Conservation (phyloP, 306 rosid species). For the Casuarina glauca region DNA sequence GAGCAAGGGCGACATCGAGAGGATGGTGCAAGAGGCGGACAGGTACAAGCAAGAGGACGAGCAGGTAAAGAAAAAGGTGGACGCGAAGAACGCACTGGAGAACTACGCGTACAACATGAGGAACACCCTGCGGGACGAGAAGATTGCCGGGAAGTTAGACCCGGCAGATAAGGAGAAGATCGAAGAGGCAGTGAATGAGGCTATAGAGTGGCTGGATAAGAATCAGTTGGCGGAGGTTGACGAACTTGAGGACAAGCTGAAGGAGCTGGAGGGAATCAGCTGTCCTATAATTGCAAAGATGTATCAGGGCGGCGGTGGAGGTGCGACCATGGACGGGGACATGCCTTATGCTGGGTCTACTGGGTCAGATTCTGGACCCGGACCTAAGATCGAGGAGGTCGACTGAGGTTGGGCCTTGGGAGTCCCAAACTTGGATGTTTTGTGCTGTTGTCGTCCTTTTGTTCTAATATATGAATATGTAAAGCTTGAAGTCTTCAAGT, state of each 20-base stretch:
- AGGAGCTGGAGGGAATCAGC: slow-evolving; percentile 72
- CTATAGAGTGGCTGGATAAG: slow-evolving; percentile 68
- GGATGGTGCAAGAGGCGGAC: slow-evolving; percentile 86
- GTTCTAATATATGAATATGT: neutral
- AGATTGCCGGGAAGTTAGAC: slow-evolving; percentile 56
- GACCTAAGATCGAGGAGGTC: slow-evolving; percentile 93
- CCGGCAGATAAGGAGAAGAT: slow-evolving; percentile 57
- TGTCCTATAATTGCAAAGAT: slow-evolving; percentile 73
- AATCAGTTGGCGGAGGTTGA: slow-evolving; percentile 86
- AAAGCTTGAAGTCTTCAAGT: neutral
- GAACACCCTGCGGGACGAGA: slow-evolving; percentile 71
- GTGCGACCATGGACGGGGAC: slow-evolving; percentile 28
- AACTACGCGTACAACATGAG: slow-evolving; percentile 88
- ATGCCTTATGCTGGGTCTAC: slow-evolving; percentile 32
- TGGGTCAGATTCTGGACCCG: slow-evolving; percentile 45
- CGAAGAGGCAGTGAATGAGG: slow-evolving; percentile 68
- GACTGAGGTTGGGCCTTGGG: slow-evolving; percentile 35
- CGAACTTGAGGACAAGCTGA: slow-evolving; percentile 73
- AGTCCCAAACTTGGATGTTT: neutral
- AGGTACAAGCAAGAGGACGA: slow-evolving; percentile 81
- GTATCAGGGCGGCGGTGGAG: slow-evolving; percentile 57
- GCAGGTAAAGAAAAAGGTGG: slow-evolving; percentile 88
- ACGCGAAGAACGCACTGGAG: slow-evolving; percentile 75
- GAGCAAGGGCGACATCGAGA: slow-evolving; percentile 84
- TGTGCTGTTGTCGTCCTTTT: neutral